Base-by-base conservation (phyloP, 2,329 filamentous ascomycete genomes). In the Neocatenulostroma microsporum region DNA sequence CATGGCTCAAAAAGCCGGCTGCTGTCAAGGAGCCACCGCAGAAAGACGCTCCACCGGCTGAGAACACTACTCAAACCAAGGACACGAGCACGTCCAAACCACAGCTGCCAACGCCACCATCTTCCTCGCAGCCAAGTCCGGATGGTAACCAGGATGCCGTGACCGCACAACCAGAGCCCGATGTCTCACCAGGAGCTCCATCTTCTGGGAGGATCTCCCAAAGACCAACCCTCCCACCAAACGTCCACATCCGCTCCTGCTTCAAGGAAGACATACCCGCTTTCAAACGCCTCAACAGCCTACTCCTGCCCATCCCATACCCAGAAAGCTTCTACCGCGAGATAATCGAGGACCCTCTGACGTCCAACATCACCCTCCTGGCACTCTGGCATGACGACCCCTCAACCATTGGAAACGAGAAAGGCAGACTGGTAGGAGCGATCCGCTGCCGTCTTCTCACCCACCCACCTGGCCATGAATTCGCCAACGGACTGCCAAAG, bases 231-330 rank as follows among this genome's bases (percentile, higher is more conserved):
- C 57, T 68, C 2, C 60, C 64, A 5, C 60, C 68, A 8, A 70
- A 75, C 45, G 67, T 78, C 41, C 64, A 69, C 17, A 58, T 80
- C 30, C 63, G 69, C 3, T 60, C 68, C 3, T 63, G 78, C 34
- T 68, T 64, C n/a, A 63, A 66, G 23, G 63, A 64, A 17, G 69
- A 76, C 49, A 62, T 80, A 23, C 66, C 69, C 14, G 67, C 69
- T 5, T 67, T 78, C 53, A 72, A 70, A 49, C 70, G 71, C 13
- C 69, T 80, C 20, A 78, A 72, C 34, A 62, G 67, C 36, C 60
- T 78, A 4, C 66, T 78, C 2, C 64, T 81, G 1, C 77, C 76
- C 5, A 73, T 80, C 39, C 67, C 72, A 36, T 81, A 81, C 51
- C 69, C 73, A 3, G 67, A 71, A 31, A 67, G 64, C 13, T 80